Evolutionary conservation across 2,329 filamentous ascomycete genomes (phyloP), one percentile per base, ranked within the genome.

Genomic region (Alternaria gansuensis): DNA sequence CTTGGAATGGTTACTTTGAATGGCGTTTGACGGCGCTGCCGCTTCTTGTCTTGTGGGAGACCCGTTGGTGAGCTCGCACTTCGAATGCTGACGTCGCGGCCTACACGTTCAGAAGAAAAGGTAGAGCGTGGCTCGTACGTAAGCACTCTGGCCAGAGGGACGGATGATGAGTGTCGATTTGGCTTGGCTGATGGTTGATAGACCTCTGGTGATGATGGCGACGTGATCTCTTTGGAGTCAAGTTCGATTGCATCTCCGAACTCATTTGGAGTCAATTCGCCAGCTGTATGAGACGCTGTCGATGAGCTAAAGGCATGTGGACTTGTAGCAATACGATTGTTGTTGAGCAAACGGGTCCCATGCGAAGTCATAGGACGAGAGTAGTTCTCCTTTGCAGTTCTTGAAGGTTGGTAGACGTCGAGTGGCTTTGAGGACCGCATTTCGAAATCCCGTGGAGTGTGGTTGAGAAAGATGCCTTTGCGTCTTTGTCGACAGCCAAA

Each of bases 391-490:
- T 53, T 62, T 3, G 65, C 65, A 57, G 56, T 53, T 33, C 45
- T 52, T 14, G 65, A 65, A 28, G 64, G 57, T 17, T 60, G 62
- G 41, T 65, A 66, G 10, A 64, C 59, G 26, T 71, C 66, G 17
- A 65, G 37, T 24, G 50, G 56, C 34, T 62, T 65, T 24, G 65
- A 52, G 7, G 67, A 56, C 13, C 58, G 59, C 57, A 72, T 60
- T 46, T 75, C 74, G 51, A 70, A 71, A 39, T 60, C 55, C 34
- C 73, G 66, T 29, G 74, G 74, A 7, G 73, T 77, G 51, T 76
- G 73, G 49, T 77, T 76, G 37, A 75, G 64, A 48, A 75, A 76
- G n/a, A 60, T 71, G 24, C 69, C 71, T 54, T 67, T 70, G 11
- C 66, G 62, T 56, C 69, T 64, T 59, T 71, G 70, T 31, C 68